Base-by-base conservation (phyloP, 2,329 filamentous ascomycete genomes). In the Didymellaceae sp. region DNA sequence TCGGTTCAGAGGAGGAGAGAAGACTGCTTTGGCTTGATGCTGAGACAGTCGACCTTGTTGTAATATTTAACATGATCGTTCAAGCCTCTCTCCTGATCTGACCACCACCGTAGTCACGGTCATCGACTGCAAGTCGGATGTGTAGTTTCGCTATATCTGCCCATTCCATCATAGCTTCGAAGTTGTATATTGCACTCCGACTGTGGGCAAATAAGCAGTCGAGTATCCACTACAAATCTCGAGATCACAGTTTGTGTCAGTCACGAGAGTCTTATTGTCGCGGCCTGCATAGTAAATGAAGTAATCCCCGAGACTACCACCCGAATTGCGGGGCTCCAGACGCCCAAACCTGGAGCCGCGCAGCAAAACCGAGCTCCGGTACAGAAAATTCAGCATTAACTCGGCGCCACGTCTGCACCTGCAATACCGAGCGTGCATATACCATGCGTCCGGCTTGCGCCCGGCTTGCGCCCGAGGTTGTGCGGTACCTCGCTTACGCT, bases 181-280 rank as follows among this genome's bases (percentile, higher is more conserved):
- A 22, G 38, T 9, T 17, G 16, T 52, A 46, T 33, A 52, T 45
- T 44, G 7, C 40, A 44, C 24, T 37, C 35, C 45, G 45, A 48
- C 45, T 35, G 30, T 41, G 37, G 14, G 37, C 45, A 48, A 48
- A 48, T 48, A 10, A 34, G 18, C 25, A 13, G 37, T 18, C 28
- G 31, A 37, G 37, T 44, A 38, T 14, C 44, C 44, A 53, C 34
- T 41, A 22, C n/a, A 21, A 7, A 17, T 31, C 16, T 32, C 16
- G 14, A 18, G 25, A 14, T 5, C 10, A 8, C 38, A 20, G 9
- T 32, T 22, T 18, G 28, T 16, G 10, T 3, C 26, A 7, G 30
- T 49, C 45, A 54, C 51, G 25, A 49, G 45, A 45, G 34, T 10
- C 18, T 14, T 44, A 31, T 33, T 33, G 30, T 37, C 24, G 20